A percentile compares a stretch with the other conserved stretches of the same genome.
Conservation (phyloP, 371 early-diverging fungal species). For the Mucor irregularis region DNA sequence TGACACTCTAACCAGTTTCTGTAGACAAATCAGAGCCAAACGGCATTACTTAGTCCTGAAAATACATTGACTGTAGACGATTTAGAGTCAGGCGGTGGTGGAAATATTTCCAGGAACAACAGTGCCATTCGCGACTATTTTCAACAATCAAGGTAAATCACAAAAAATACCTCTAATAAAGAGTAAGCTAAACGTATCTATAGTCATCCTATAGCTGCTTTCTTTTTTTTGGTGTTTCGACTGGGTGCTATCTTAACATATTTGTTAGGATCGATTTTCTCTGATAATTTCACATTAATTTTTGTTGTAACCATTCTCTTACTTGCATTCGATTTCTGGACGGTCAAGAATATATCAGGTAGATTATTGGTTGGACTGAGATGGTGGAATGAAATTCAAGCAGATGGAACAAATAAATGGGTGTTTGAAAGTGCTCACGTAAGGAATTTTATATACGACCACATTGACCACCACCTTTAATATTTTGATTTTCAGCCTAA, state of each 20-base stretch:
- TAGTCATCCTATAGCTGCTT: constrained; percentile 87
- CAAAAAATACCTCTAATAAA: neutral
- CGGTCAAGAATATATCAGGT: constrained; percentile 95
- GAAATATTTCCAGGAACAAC: constrained; percentile 10
- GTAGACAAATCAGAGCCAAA: constrained; percentile 10
- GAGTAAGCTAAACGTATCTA: neutral
- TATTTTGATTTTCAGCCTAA: constrained; percentile 42
- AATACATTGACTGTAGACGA: constrained; percentile 23
- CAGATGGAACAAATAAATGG: constrained; percentile 91
- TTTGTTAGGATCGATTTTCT: constrained; percentile 73
- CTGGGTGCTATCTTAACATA: constrained; percentile 76
- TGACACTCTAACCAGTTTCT: too few species aligned
- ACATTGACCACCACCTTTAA: neutral
- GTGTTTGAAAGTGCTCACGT: constrained; percentile 90
- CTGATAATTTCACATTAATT: constrained; percentile 79
- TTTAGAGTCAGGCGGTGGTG: constrained; percentile 18
- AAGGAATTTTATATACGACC: constrained; percentile 21
- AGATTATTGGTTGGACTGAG: constrained; percentile 91
- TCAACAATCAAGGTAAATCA: constrained; percentile 36
- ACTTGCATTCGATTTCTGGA: constrained; percentile 96
- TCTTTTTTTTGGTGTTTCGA: constrained; percentile 89
- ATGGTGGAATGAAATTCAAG: constrained; percentile 96
- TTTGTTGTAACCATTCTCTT: constrained; percentile 87
- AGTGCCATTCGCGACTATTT: constrained; percentile 39
- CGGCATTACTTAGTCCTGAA: constrained; percentile 2